These are phyloP conservation scores for Haematococcus sp. DNA, from an alignment of 139 green algal species.

Conservation along the genomic window DNA sequence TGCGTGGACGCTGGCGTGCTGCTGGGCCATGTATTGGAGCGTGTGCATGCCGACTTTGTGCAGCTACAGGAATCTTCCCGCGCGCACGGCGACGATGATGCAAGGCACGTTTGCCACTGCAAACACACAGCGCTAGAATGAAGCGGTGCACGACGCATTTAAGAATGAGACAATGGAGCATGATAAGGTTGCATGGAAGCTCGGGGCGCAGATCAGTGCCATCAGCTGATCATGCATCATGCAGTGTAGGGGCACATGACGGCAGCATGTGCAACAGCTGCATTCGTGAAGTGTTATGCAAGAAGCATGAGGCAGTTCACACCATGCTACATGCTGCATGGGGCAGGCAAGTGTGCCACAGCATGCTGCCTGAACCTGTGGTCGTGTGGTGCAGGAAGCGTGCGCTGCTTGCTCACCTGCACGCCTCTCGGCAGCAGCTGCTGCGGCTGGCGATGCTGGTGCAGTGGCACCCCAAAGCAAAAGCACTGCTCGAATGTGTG, in stretches of 20 bases:
- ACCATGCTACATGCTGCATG: background rate
- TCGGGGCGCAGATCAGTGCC: no score
- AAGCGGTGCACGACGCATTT: background rate
- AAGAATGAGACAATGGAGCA: background rate
- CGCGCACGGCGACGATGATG: background rate
- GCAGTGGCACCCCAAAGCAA: slow-evolving; percentile 36
- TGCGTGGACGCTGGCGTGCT: background rate
- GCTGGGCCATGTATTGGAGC: slow-evolving; percentile 14
- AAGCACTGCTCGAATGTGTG: slow-evolving; percentile 34
- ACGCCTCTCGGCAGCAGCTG: slow-evolving; percentile 38
- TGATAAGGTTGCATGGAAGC: background rate
- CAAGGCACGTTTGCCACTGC: background rate
- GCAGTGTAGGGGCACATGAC: no score
- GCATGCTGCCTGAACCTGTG: background rate
- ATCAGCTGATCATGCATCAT: no score
- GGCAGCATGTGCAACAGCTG: no score
- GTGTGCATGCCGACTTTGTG: slow-evolving; percentile 21
- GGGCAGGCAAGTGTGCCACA: background rate
- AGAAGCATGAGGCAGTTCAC: no score
- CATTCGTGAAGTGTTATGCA: no score
- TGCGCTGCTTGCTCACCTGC: slow-evolving; percentile 25
- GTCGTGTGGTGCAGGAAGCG: slow-evolving; percentile 23
- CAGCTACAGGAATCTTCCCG: no score
- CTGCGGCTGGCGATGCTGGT: slow-evolving; percentile 31
- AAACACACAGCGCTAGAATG: background rate